These are phyloP conservation scores for Penicillium janthinellum DNA, from an alignment of 2,329 filamentous ascomycete genomes.

Conservation along the genomic window DNA sequence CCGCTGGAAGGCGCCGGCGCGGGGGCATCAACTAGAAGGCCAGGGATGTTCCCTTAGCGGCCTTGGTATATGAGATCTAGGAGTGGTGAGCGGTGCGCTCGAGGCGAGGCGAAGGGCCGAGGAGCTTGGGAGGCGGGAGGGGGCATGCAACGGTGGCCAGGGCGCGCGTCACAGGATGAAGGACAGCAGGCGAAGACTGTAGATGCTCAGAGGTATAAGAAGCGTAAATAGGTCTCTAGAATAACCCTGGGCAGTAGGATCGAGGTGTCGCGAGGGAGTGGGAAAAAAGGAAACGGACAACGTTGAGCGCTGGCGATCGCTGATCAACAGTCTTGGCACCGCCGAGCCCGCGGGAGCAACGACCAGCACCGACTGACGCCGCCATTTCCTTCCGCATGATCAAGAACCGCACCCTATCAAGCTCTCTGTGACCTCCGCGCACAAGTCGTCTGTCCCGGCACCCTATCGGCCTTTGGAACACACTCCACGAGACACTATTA, in stretches of 20 bases:
- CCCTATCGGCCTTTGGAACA: neutral
- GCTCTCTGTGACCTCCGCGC: neutral
- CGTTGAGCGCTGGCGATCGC: conserved; percentile 9
- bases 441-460: neutral
- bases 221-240: neutral
- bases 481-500: neutral
- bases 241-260: neutral
- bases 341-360: conserved; percentile 22
- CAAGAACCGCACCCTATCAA: neutral
- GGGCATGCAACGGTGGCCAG: conserved; percentile 7
- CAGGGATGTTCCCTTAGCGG: conserved; percentile 6
- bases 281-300: conserved; percentile 15
- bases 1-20: conserved; percentile 63
- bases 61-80: neutral
- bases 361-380: conserved; percentile 9
- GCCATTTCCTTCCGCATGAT: conserved; percentile 1
- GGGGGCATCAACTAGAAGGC: conserved; percentile 39
- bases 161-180: neutral
- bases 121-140: neutral
- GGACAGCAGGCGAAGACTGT: neutral
- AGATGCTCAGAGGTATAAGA: neutral
- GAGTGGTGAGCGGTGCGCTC: conserved; percentile 10
- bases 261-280: neutral
- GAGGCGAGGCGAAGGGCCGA: conserved; percentile 5
- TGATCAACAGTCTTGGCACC: conserved; percentile 31